Base-by-base conservation (phyloP, 768 basidiomycete genomes). In the Hemileccinum rubropunctum region DNA sequence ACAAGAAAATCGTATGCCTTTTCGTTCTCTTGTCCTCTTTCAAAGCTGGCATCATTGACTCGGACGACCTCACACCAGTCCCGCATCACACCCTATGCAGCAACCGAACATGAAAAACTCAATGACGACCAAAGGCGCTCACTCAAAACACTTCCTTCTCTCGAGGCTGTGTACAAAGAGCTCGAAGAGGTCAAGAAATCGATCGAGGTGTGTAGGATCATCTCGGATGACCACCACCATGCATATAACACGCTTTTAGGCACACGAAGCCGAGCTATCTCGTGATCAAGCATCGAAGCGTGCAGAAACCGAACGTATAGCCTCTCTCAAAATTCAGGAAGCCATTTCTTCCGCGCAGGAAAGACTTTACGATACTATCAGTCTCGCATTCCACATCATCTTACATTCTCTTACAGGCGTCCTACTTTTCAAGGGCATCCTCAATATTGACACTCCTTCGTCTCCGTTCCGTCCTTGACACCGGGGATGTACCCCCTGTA, bases 81-180 rank as follows among this genome's bases (percentile, higher is more conserved):
- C 53, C 82, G 92, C 54, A 81, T 91, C 74, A 73, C 83, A 41
- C 70, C 73, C 11, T 94, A 95, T 65, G 79, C 86, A 27, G 59
- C 81, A 3, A 84, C 79, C 17, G 82, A 83, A 23, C 66, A 77
- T 3, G 82, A 84, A 47, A 86, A 86, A 60, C 79, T 95, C 47
- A 91, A 95, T 55, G 89, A 92, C 36, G 94, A 95, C 68, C 93
- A 97, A 71, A 86, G 78, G 56, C 81, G 84, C 30, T 75, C 79
- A 2, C 59, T 94, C 45, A 86, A 81, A 56, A 83, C 80, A 15
- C 80, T 95, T 38, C 80, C 92, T 10, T 74, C 76, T 6, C 73
- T 95, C 18, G 91, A 95, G 61, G 88, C 84, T 10, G 75, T 84
- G 35, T 79, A 84, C 57, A 91, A 89, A 61, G 93, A 95, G 59